Base-by-base conservation (phyloP, 2,329 filamentous ascomycete species). In the Trematosphaeria pertusa region DNA sequence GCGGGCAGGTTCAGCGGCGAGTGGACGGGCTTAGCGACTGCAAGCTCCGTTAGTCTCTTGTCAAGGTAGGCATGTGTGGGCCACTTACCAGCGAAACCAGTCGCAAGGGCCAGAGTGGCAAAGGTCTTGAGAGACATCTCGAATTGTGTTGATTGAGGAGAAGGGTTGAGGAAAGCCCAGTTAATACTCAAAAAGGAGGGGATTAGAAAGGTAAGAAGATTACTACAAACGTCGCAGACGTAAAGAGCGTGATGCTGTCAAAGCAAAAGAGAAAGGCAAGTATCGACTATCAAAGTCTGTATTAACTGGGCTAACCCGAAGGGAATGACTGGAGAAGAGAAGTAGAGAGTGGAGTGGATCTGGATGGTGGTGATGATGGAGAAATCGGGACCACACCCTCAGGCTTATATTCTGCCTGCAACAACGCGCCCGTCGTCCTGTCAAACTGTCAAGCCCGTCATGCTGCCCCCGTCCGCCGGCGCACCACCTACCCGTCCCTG, bases 181-280 rank as follows among this genome's bases (percentile, higher is more conserved):
- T 56, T 56, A 58, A 60, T 52, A 58, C 47, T 43, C 8, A 8
- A 28, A 52, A 48, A 45, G 46, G 45, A 56, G 48, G 43, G 45
- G 38, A 64, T 64, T 62, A 64, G 52, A 59, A 51, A 37, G 42
- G 38, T 31, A 43, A 40, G 39, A 54, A 50, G 37, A 40, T 34
- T 48, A 61, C 55, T 58, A 62, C 21, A 56, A 28, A 64, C 59
- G 64, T 70, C 65, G 52, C 64, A 66, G 65, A 68, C 64, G 64
- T 54, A 52, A 50, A 55, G 28, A 15, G 45, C 41, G 19, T 38
- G 28, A 51, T 37, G 43, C 22, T 34, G 14, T 26, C 19, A 48
- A 48, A 28, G 60, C 61, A 56, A 28, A 50, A 53, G 52, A 58
- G 56, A 37, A 51, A 45, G 50, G n/a, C n/a, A 55, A 54, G 44